phyloP scores from a whole-genome alignment of 2,329 filamentous ascomycete species.

The Dactylellina cionopaga region DNA sequence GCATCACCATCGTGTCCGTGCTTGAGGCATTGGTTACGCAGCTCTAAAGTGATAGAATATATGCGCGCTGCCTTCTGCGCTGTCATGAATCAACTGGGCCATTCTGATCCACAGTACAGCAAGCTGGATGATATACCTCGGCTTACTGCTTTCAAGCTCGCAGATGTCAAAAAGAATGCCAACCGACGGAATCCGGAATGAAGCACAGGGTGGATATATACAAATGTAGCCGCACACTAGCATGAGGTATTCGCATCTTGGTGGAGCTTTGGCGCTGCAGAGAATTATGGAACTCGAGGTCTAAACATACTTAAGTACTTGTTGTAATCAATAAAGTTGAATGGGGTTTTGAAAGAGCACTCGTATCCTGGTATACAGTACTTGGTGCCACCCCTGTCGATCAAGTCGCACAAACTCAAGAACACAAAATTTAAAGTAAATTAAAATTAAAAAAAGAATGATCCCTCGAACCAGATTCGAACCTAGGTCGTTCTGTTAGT shows the following conservation, averaged over 20 bases:
- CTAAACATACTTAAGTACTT: too few relatives aligned
- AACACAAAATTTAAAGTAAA: conserved; percentile 7
- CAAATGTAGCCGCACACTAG: background rate
- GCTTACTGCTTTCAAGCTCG: conserved; percentile 9
- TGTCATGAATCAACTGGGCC: conserved; percentile 50
- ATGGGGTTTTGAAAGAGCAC: too few relatives aligned
- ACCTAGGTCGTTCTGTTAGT: conserved; percentile 26
- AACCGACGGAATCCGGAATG: background rate
- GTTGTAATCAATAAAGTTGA: too few relatives aligned
- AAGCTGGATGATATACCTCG: conserved; percentile 14
- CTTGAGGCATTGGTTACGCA: conserved; percentile 30
- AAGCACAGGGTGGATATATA: background rate
- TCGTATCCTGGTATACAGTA: too few relatives aligned
- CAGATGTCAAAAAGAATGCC: background rate
- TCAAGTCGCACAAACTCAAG: too few relatives aligned
- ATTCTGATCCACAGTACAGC: background rate
- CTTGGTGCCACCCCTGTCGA: too few relatives aligned
- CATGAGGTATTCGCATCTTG: too few relatives aligned
- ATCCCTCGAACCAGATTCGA: conserved; percentile 54
- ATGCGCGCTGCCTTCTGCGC: conserved; percentile 41
- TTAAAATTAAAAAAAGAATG: conserved; percentile 26
- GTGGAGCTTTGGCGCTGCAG: too few relatives aligned
- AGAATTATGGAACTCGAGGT: too few relatives aligned
- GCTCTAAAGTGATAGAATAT: conserved; percentile 15
- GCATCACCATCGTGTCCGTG: conserved; percentile 20